A percentile compares a stretch with the other conserved stretches of the same genome.
phyloP scores from a whole-genome alignment of 305 asterid genomes.

The Fraxinus ornus region DNA sequence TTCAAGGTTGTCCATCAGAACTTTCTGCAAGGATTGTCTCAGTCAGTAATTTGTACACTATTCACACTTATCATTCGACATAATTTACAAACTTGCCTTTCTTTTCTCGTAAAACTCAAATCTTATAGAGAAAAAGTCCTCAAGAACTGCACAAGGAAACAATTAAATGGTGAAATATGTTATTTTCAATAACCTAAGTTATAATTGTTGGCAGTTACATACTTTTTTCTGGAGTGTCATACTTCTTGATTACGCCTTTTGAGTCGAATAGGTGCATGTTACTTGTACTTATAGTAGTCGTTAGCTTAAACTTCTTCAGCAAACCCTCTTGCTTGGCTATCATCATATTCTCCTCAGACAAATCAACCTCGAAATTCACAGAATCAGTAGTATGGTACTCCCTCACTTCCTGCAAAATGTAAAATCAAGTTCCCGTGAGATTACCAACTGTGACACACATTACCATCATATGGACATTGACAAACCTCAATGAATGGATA shows the following conservation, averaged over 20 bases:
- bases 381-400: conserved; percentile 68
- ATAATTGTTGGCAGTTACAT: conserved; percentile 24
- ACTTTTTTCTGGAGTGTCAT: conserved; percentile 93
- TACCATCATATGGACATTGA: background rate
- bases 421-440: conserved; percentile 6
- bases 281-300: conserved; percentile 65
- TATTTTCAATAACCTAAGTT: background rate
- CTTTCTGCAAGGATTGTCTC: conserved; percentile 50
- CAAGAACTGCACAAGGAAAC: conserved; percentile 66
- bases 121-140: conserved; percentile 76
- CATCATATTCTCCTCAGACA: conserved; percentile 57
- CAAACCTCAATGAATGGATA: conserved; percentile 76
- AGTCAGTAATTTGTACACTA: background rate
- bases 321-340: conserved; percentile 68
- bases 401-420: conserved; percentile 48
- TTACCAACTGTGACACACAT: background rate
- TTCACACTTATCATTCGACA: background rate
- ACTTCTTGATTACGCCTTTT: conserved; percentile 76
- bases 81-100: conserved; percentile 48
- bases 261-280: conserved; percentile 96
- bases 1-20: conserved; percentile 67
- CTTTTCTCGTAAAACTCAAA: conserved; percentile 76
- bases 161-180: background rate
- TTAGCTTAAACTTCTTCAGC: conserved; percentile 70
- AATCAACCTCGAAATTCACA: conserved; percentile 54